Percentiles rank a stretch among this genome's conserved stretches.
phyloP scores from a whole-genome alignment of 1,284 basidiomycete genomes.

The Coniophora puteana region DNA sequence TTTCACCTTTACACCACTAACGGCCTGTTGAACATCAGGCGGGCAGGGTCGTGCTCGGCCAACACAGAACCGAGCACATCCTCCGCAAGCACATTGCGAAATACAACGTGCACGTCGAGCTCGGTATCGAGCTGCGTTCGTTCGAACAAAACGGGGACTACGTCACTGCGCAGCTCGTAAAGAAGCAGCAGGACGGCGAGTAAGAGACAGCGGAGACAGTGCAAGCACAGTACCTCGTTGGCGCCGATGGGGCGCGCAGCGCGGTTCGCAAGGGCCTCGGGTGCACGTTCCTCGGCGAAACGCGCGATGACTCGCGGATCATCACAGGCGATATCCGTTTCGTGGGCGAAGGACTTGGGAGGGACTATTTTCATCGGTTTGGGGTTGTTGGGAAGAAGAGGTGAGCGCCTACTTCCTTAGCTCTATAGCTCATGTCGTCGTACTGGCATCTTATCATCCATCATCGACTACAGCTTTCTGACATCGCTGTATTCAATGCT shows the following conservation, averaged over 20 bases:
- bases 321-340: slow-evolving; percentile 40
- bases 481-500: not conserved
- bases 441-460: no score
- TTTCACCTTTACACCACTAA: not conserved
- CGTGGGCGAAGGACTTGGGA: slow-evolving; percentile 25
- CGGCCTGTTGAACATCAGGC: slow-evolving; percentile 8
- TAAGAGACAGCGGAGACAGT: slow-evolving; percentile 15
- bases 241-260: slow-evolving; percentile 35
- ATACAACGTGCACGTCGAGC: slow-evolving; percentile 25
- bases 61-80: slow-evolving; percentile 27
- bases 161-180: slow-evolving; percentile 22
- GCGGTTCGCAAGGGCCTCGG: slow-evolving; percentile 40
- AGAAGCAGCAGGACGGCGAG: slow-evolving; percentile 12
- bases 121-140: slow-evolving; percentile 26
- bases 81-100: slow-evolving; percentile 27
- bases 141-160: slow-evolving; percentile 26
- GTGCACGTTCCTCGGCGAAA: slow-evolving; percentile 43
- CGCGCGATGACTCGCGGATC: slow-evolving; percentile 27
- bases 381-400: no score
- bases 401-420: no score
- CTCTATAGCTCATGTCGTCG: no score
- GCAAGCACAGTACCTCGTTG: slow-evolving; percentile 30
- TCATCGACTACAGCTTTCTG: no score
- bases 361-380: no score
- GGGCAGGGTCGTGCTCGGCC: slow-evolving; percentile 27